Percentiles rank a stretch among this genome's conserved stretches.
Conservation (phyloP, 148 eudicot species). For the Vaccinium myrtillus region DNA sequence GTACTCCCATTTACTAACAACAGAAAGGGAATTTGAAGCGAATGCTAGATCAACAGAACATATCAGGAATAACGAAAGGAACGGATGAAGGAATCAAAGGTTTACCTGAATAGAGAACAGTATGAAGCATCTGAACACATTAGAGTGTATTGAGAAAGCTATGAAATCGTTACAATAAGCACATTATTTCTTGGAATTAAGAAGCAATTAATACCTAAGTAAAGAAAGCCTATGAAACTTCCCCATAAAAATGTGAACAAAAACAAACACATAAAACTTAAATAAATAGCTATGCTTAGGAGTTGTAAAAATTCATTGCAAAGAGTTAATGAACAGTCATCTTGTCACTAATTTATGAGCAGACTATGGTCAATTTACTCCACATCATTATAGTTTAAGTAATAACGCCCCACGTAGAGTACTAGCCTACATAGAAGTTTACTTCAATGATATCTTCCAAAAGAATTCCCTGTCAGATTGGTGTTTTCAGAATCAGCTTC, state of each 20-base stretch:
- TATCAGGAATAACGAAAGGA: background rate
- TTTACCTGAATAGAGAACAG: background rate
- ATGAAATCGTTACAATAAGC: background rate
- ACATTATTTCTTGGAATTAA: background rate
- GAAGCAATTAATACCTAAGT: constrained; percentile 13
- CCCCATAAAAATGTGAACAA: background rate
- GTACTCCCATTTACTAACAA: background rate
- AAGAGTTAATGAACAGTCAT: background rate
- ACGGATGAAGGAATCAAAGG: background rate
- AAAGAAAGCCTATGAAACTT: constrained; percentile 11
- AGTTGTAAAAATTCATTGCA: background rate
- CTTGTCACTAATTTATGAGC: background rate
- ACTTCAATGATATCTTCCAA: too few species aligned
- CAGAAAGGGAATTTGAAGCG: background rate
- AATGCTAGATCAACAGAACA: background rate
- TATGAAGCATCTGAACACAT: background rate
- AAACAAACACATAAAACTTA: background rate
- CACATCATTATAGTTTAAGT: background rate
- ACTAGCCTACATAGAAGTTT: background rate
- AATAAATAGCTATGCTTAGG: background rate
- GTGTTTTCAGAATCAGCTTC: too few species aligned
- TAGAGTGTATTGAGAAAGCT: background rate
- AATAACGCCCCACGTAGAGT: background rate
- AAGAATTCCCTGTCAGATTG: too few species aligned
- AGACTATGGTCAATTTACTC: background rate